Evolutionary conservation across 257 asterid species (phyloP), one percentile per base, ranked within the genome.

Genomic region (Hygrophila difformis): DNA sequence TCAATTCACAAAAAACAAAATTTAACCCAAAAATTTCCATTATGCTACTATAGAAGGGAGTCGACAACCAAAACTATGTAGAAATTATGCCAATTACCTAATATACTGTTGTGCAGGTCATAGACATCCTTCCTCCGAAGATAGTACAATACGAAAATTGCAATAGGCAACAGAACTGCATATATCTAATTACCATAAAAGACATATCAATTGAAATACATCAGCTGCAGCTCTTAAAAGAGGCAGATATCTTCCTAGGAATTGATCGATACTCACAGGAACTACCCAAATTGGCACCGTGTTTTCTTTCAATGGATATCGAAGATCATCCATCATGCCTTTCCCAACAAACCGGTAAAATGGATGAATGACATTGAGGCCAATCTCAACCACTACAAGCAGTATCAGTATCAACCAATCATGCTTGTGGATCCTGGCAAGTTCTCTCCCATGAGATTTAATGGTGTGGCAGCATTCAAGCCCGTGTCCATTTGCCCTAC

Each of bases 271-370:
- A 60, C 94, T 86, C 68, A 86, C 94, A 8, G 96, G 96, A 66
- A 86, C 94, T 9, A 93, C 65, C 94, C 94, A 86, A 15, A 79
- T 36, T 3, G 96, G 96, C 35, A 86, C 93, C 0, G 94, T 82
- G 40, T 82, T 77, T 4, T 70, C 86, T 68, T 82, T 79, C 77
- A 86, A 57, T 9, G 96, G 96, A 59, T 82, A 86, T 60, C 8
- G 82, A 19, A 86, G 86, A 69, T 86, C 96, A 0, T 57, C 53
- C 80, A 86, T 51, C 94, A 86, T 86, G 65, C 63, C 84, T 65
- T 20, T 6, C 47, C 96, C 94, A 33, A 86, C 94, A 31, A 72
- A 86, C 15, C 96, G 87, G 44, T 73, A 49, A 56, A 74, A 86
- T 1, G 94, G 96, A 41, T 76, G 67, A 44, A 77, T 51, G 45